phyloP scores from a whole-genome alignment of 305 asterid genomes.

The Nicotiana rustica region DNA sequence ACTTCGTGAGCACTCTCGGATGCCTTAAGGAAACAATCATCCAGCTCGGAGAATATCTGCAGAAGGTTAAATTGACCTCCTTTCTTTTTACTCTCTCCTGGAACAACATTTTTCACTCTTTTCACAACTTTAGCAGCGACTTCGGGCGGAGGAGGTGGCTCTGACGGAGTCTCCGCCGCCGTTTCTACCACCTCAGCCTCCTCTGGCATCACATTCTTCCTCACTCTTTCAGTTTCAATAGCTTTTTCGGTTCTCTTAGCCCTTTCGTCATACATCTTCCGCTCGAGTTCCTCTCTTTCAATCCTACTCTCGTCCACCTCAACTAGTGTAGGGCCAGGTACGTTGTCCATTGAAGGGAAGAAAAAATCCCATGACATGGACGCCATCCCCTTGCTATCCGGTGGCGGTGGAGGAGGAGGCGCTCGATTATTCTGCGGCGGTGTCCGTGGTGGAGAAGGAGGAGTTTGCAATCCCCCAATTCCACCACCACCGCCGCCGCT shows the following conservation, averaged over 20 bases:
- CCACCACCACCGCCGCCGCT: constrained; percentile 59
- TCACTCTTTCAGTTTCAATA: constrained; percentile 43
- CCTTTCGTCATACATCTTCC: constrained; percentile 66
- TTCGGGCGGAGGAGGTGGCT: constrained; percentile 61
- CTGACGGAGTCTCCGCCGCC: constrained; percentile 62
- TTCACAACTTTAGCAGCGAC: constrained; percentile 57
- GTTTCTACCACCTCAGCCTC: constrained; percentile 57
- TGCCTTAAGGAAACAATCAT: constrained; percentile 92
- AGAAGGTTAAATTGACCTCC: constrained; percentile 53
- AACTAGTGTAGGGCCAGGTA: constrained; percentile 72
- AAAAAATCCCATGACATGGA: constrained; percentile 73
- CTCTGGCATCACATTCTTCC: constrained; percentile 49
- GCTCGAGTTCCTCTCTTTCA: constrained; percentile 69
- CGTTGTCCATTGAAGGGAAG: constrained; percentile 60
- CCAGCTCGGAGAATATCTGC: constrained; percentile 77
- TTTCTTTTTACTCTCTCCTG: constrained; percentile 65
- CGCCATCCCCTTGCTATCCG: constrained; percentile 48
- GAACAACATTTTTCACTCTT: constrained; percentile 64
- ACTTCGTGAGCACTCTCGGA: constrained; percentile 95
- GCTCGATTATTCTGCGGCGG: constrained; percentile 37
- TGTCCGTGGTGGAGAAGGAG: constrained; percentile 46
- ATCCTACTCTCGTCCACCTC: constrained; percentile 65
- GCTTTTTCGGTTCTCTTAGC: constrained; percentile 57
- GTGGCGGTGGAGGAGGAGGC: constrained; percentile 55
- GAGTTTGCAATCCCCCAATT: constrained; percentile 46